Evolutionary conservation across 345 rosid species (phyloP).

Genomic region (Eucalyptus erythrocorys): DNA sequence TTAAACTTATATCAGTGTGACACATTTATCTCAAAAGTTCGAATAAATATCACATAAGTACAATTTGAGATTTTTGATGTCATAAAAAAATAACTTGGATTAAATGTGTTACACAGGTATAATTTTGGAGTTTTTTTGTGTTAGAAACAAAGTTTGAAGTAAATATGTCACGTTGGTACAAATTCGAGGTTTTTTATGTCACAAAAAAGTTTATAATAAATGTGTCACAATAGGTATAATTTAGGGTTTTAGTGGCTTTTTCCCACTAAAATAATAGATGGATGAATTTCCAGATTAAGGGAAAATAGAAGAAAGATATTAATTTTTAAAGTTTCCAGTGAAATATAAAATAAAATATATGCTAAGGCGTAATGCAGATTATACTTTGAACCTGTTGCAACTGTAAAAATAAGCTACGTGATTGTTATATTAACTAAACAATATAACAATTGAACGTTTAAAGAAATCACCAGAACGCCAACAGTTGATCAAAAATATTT

Average conservation of each 20-base stretch:
- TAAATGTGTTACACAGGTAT: too few species aligned
- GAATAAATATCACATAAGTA: rapidly evolving
- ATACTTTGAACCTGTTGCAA: not conserved
- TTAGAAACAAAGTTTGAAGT: too few species aligned
- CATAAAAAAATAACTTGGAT: too few species aligned
- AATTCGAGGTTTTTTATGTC: too few species aligned
- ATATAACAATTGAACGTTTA: not conserved
- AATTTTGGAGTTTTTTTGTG: too few species aligned
- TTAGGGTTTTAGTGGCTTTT: too few species aligned
- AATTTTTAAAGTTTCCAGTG: too few species aligned
- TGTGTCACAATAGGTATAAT: rapidly evolving
- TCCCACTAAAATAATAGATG: not conserved
- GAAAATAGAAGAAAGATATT: not conserved
- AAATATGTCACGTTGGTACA: too few species aligned
- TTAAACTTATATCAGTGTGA: rapidly evolving
- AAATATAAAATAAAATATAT: not conserved
- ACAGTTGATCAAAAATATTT: not conserved
- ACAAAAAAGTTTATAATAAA: too few species aligned
- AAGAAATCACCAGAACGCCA: not conserved
- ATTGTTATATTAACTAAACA: not conserved
- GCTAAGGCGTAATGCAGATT: rapidly evolving
- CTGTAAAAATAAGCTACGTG: not conserved
- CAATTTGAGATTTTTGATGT: too few species aligned
- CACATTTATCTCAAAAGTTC: too few species aligned
- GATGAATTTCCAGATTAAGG: not conserved